These are phyloP conservation scores for Smallanthus sonchifolius DNA, from an alignment of 129 eudicot genomes.

Conservation along the genomic window DNA sequence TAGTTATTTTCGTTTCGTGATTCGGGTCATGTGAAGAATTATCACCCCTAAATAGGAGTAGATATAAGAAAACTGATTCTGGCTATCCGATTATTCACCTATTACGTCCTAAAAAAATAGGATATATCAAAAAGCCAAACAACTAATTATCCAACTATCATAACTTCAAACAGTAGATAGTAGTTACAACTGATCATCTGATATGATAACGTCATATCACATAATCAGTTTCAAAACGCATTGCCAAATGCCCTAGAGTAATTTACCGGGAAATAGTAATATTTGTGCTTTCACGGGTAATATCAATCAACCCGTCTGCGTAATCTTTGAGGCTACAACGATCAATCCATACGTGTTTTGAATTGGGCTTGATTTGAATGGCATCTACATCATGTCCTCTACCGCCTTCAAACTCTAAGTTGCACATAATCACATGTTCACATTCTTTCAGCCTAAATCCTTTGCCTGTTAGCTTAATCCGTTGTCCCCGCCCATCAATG, in stretches of 20 bases:
- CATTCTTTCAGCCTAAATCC: constrained; percentile 87
- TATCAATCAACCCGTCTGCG: constrained; percentile 86
- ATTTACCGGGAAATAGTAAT: constrained; percentile 76
- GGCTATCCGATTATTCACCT: neutral
- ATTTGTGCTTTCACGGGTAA: constrained; percentile 74
- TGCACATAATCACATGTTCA: constrained; percentile 90
- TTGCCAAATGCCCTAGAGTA: neutral
- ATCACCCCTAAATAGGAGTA: neutral
- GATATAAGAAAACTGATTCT: neutral
- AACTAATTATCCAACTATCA: neutral
- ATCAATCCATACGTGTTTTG: constrained; percentile 91
- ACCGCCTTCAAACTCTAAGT: constrained; percentile 82
- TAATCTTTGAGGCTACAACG: constrained; percentile 83
- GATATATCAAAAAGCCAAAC: neutral
- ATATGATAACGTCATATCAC: neutral
- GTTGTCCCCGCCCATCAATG: constrained; percentile 88
- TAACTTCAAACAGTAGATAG: neutral
- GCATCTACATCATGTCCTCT: constrained; percentile 86
- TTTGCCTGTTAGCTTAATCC: constrained; percentile 73
- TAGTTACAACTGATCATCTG: neutral
- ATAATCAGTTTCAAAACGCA: neutral
- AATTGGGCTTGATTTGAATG: constrained; percentile 89
- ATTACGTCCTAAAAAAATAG: neutral
- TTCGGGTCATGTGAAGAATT: neutral
- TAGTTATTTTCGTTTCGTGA: neutral